Conservation (phyloP, 2,329 filamentous ascomycete species). For the Teratosphaeria zuluensis region DNA sequence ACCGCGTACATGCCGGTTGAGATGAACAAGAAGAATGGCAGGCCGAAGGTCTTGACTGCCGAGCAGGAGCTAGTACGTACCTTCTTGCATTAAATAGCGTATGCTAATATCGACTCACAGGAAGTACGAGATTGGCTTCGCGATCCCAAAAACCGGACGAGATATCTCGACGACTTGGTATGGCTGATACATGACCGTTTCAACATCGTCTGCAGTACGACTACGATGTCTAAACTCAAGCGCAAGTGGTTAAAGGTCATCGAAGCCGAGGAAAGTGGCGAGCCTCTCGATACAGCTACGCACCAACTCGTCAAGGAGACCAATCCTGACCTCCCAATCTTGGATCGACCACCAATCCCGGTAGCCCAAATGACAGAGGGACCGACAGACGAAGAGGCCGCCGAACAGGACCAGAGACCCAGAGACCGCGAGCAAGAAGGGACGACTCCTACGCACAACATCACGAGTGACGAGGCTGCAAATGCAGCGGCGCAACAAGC, state of each 20-base stretch:
- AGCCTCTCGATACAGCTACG: conserved; percentile 18
- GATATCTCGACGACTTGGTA: conserved; percentile 25
- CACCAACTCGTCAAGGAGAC: conserved; percentile 17
- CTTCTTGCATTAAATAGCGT: background rate
- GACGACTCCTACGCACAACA: background rate
- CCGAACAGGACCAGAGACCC: background rate
- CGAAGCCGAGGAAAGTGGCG: conserved; percentile 22
- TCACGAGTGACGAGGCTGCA: background rate
- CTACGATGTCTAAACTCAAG: conserved; percentile 27
- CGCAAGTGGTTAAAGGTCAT: conserved; percentile 26
- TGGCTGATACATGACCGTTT: conserved; percentile 26
- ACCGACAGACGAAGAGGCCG: background rate
- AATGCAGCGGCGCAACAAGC: background rate
- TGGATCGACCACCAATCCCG: conserved; percentile 4
- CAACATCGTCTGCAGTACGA: conserved; percentile 24
- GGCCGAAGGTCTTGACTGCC: conserved; percentile 22
- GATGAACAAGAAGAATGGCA: conserved; percentile 26
- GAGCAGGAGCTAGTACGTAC: conserved; percentile 24
- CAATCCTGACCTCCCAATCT: conserved; percentile 17
- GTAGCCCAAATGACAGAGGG: background rate
- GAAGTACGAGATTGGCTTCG: conserved; percentile 24
- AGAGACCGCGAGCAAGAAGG: background rate
- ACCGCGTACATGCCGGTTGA: conserved; percentile 24
- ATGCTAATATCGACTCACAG: conserved; percentile 7
- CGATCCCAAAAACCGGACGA: conserved; percentile 21